Base-by-base conservation (phyloP, 345 rosid species). In the Boechera stricta region DNA sequence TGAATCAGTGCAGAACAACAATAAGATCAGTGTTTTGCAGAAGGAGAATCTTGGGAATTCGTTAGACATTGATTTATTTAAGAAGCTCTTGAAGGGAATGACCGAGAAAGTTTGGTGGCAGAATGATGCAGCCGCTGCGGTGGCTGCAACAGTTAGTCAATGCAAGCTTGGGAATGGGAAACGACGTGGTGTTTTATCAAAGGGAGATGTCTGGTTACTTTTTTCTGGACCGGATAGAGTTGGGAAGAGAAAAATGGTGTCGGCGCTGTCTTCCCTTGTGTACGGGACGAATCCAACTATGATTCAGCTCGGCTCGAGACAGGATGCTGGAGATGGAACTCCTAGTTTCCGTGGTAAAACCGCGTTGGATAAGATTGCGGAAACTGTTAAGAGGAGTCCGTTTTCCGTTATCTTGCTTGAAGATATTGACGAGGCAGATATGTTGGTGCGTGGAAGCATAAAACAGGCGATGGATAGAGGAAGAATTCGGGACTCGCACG, bases 21-120 rank as follows among this genome's bases (percentile, higher is more conserved):
- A 92, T 61, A 59, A 78, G 85, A 84, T 80, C 64, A 82, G 71
- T 61, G 91, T 84, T 77, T 24, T 79, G 72, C 82, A 73, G 45
- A 77, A 67, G 48, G 84, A 81, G 52, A 85, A 87, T 66, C 75
- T 83, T 21, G 71, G 58, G 8, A 77, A 75, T 71, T 58, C 85
- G 7, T 44, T 82, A 54, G 98, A 92, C 76, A 82, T 85, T 15
- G 97, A 89, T 63, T 82, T 89, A 10, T 86, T 83, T 60, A 96
- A 96, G 89, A 86, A 85, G 84, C 88, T 96, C 13, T 84, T 90
- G 53, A 91, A 89, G 67, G 93, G 95, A 77, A 87, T 96, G 74
- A n/a, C 69, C 7, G 97, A 90, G 72, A 89, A 89, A 83, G 96
- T 89, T 31, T 85, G 94, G 94, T 96, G 99, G 99, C 99, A 96